These are phyloP conservation scores for Ampelocalamus luodianensis DNA, from an alignment of 176 grass and related monocot species.

Conservation along the genomic window DNA sequence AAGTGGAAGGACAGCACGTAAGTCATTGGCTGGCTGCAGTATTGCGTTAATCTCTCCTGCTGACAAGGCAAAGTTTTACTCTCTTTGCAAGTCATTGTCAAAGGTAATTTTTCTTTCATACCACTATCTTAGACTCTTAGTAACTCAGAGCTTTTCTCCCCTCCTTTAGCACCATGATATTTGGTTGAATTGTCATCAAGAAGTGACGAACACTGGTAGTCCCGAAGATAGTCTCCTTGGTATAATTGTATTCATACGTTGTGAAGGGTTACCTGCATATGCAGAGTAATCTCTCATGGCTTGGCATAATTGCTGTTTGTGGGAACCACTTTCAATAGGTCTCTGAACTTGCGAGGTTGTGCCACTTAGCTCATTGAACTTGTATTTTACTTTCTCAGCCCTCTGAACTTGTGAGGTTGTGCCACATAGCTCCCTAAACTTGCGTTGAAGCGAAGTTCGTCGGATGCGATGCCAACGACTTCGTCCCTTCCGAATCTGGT, in stretches of 20 bases:
- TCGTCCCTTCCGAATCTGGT: too few species aligned
- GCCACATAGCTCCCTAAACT: too few species aligned
- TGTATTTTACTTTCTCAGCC: too few species aligned
- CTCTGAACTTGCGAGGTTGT: too few species aligned
- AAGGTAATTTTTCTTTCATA: conserved; percentile 50
- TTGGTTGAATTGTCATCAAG: not conserved
- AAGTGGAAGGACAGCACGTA: conserved; percentile 93
- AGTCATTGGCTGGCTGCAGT: conserved; percentile 79
- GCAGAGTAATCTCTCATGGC: not conserved
- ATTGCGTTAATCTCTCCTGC: conserved; percentile 79
- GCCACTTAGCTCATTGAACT: too few species aligned
- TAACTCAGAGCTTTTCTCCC: not conserved
- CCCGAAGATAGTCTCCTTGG: not conserved
- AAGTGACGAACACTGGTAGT: not conserved
- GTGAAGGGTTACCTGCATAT: not conserved
- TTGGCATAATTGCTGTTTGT: not conserved
- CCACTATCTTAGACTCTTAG: not conserved
- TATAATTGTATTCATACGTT: not conserved
- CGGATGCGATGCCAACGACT: too few species aligned
- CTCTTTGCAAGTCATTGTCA: conserved; percentile 86
- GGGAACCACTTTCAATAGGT: not conserved
- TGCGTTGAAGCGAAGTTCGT: too few species aligned
- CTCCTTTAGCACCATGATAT: not conserved
- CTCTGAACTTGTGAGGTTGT: too few species aligned
- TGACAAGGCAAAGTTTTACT: conserved; percentile 85